Base-by-base conservation (phyloP, 1,284 basidiomycete genomes). In the Ceratobasidium papillatum region DNA sequence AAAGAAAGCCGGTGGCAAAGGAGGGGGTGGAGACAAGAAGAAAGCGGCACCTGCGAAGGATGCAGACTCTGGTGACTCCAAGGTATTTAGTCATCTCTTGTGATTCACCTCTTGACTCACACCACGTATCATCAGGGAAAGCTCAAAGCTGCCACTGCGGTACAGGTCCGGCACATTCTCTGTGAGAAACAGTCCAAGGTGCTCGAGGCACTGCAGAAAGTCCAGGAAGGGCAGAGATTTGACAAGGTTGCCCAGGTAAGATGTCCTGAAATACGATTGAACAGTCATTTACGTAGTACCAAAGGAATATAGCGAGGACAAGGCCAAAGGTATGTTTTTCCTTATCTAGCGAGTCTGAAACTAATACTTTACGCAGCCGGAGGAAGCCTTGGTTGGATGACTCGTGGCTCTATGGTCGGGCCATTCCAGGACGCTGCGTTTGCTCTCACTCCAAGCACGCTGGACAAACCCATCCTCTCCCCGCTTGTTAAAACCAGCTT, bases 391-490 rank as follows among this genome's bases (percentile, higher is more conserved):
- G 93, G 93, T 14, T 94, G 92, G 92, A 93, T 93, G 91, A 84
- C 84, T 30, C 86, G 93, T 78, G 93, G 93, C 34, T 92, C 91
- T 73, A 77, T 77, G 77, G 74, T 77, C 25, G 91, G 91, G 38
- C 82, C 91, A 27, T 94, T 94, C 81, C 93, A 94, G 82, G 93
- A 94, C 74, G 93, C 88, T 17, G 93, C 92, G 5, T 94, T 94
- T 82, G 88, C 88, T 22, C 84, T 94, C 54, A 84, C 87, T 51
- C 92, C 93, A 2, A 94, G 93, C 3, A 88, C 89, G 7, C 88
- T 92, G 75, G 92, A 93, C 81, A 93, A 92, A 77, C 92, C 92
- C 1, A 83, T 87, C 66, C 79, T 88, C 19, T 91, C 92, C 3
- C 82, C 88, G 9, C 86, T 94, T 58, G 89, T 94, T 47, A 94